A percentile compares a stretch with the other conserved stretches of the same genome.
Conservation (phyloP, 768 basidiomycete genomes). For the Bullera alba region DNA sequence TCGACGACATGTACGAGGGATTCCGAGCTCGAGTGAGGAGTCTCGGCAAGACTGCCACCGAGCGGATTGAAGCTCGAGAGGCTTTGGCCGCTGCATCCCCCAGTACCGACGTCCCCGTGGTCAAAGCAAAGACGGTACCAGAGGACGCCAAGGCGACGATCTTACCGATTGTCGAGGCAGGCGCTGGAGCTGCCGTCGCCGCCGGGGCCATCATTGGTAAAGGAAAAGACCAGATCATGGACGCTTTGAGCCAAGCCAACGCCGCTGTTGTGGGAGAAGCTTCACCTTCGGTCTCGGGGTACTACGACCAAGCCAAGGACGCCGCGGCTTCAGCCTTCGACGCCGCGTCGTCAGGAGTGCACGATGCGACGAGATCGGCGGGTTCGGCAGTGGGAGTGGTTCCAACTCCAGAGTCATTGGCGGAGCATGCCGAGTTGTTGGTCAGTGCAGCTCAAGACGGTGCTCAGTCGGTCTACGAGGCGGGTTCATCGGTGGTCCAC, state of each 20-base stretch:
- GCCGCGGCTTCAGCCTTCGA: conserved; percentile 22
- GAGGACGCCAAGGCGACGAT: conserved; percentile 16
- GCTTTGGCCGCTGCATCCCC: conserved; percentile 11
- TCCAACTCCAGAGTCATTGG: conserved; percentile 26
- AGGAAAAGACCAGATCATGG: conserved; percentile 38
- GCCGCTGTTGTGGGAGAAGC: conserved; percentile 10
- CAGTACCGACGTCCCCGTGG: conserved; percentile 1
- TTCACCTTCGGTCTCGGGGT: conserved; percentile 9
- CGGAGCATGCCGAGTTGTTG: conserved; percentile 28
- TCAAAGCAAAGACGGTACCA: conserved; percentile 1
- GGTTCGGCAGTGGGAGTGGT: conserved; percentile 26
- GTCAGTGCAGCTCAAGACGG: conserved; percentile 10
- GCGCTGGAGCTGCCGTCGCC: conserved; percentile 17
- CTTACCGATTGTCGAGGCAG: conserved; percentile 33
- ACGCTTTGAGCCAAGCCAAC: conserved; percentile 27
- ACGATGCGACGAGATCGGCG: conserved; percentile 28
- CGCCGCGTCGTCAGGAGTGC: conserved; percentile 17
- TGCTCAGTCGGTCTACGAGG: conserved; percentile 13
- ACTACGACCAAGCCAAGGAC: conserved; percentile 18
- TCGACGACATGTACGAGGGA: conserved; percentile 31
- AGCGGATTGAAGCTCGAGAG: conserved; percentile 29
- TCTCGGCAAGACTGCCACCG: conserved; percentile 26
- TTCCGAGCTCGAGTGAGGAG: conserved; percentile 30
- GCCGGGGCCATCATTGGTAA: conserved; percentile 34
- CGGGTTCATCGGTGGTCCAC: conserved; percentile 9